Evolutionary conservation across 106 monocot species (phyloP).

Genomic region (Hemerocallis citrina): DNA sequence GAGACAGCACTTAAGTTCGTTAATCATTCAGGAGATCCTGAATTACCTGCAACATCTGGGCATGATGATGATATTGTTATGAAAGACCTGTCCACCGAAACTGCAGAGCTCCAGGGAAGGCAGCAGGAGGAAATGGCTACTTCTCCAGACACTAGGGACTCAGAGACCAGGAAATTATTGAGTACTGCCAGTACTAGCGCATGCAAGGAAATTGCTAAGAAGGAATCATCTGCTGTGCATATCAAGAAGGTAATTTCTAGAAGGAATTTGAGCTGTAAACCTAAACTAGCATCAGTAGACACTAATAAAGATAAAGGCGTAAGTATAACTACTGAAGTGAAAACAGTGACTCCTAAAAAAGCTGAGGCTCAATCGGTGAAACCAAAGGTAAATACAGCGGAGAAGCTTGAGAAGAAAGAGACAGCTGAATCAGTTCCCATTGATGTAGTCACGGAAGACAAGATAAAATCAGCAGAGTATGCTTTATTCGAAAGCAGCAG

Average conservation of each 20-base stretch:
- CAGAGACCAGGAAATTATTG: conserved; percentile 9
- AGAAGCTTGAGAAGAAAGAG: conserved; percentile 1
- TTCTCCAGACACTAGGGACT: conserved; percentile 10
- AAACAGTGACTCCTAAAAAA: conserved; percentile 3
- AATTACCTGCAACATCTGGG: neutral
- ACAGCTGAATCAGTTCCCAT: neutral
- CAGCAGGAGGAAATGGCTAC: conserved; percentile 2
- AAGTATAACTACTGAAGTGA: neutral
- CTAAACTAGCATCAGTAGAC: conserved; percentile 3
- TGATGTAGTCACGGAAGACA: conserved; percentile 13
- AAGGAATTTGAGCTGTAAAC: conserved; percentile 22
- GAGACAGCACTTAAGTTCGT: conserved; percentile 4
- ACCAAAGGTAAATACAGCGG: neutral
- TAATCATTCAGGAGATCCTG: conserved; percentile 1
- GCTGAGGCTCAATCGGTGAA: conserved; percentile 6
- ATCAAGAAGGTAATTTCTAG: conserved; percentile 41
- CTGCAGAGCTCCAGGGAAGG: neutral
- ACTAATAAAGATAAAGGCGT: neutral
- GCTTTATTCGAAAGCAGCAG: conserved; percentile 3
- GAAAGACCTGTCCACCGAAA: conserved; percentile 2
- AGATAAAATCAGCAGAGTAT: neutral
- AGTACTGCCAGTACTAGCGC: conserved; percentile 8
- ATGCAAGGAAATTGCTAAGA: conserved; percentile 3
- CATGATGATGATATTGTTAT: conserved; percentile 14
- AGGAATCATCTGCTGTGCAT: neutral